Conservation (phyloP, 805 yeast species). For the Metschnikowia santaceciliae region DNA sequence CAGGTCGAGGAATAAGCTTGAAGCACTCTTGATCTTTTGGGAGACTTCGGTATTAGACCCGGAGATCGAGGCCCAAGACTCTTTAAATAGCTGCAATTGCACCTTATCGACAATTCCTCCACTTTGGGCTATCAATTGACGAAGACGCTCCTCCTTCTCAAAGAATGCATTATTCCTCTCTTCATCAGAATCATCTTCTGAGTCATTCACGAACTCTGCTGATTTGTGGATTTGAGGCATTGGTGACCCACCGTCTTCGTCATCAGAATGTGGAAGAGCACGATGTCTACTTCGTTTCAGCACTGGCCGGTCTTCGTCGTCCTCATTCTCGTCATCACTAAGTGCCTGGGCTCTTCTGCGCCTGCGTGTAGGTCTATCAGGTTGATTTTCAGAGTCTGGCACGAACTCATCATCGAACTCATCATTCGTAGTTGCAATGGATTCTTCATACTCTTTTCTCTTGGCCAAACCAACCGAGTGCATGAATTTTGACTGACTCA, state of each 20-base stretch:
- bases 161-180: slow-evolving; percentile 52
- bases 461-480: slow-evolving; percentile 17
- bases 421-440: slow-evolving; percentile 9
- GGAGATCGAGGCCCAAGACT: slow-evolving; percentile 15
- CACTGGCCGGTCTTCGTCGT: slow-evolving; percentile 1
- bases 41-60: slow-evolving; percentile 5
- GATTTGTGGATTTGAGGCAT: slow-evolving; percentile 29
- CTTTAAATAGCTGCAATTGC: slow-evolving; percentile 13
- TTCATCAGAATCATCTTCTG: slow-evolving; percentile 62
- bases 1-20: slow-evolving; percentile 16
- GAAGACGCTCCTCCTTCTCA: slow-evolving; percentile 50
- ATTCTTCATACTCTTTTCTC: slow-evolving; percentile 17
- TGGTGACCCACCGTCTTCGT: background rate
- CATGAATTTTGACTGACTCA: slow-evolving; percentile 2
- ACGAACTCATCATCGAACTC: slow-evolving; percentile 21
- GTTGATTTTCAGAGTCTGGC: background rate
- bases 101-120: slow-evolving; percentile 37
- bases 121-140: slow-evolving; percentile 31
- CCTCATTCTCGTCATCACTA: background rate
- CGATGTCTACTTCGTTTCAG: slow-evolving; percentile 5
- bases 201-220: slow-evolving; percentile 51
- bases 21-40: slow-evolving; percentile 10
- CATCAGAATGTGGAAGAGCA: slow-evolving; percentile 2
- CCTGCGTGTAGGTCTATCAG: background rate
- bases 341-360: background rate